Evolutionary conservation across 306 rosid genomes (phyloP).

Genomic region (Rubus parviflorus): DNA sequence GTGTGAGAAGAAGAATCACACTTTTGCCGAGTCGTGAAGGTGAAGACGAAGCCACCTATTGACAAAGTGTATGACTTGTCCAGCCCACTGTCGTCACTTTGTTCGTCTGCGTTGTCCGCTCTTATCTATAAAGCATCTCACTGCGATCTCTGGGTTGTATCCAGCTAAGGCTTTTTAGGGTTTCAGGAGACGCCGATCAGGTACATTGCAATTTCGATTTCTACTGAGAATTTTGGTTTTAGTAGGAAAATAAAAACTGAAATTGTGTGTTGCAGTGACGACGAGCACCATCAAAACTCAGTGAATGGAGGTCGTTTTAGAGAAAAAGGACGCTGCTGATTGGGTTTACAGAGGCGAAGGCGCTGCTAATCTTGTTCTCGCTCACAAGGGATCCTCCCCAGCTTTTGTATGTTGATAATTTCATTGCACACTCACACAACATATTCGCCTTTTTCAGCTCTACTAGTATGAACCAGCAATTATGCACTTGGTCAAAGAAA

Average conservation of each 20-base stretch:
- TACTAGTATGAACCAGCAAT: background rate
- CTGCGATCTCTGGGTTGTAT: background rate
- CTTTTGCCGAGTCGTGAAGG: background rate
- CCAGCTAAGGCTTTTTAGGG: background rate
- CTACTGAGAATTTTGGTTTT: background rate
- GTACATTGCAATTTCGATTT: background rate
- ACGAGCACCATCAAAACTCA: too few species aligned
- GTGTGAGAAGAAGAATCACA: too few species aligned
- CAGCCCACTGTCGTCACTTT: background rate
- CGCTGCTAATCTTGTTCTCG: slow-evolving; percentile 84
- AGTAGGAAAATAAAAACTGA: background rate
- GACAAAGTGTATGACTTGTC: background rate
- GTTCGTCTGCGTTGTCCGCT: background rate
- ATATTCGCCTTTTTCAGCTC: background rate
- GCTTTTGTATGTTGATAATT: slow-evolving; percentile 44
- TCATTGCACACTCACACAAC: background rate
- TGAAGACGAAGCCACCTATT: background rate
- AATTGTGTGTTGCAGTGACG: background rate
- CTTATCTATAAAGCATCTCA: background rate
- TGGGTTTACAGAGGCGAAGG: slow-evolving; percentile 98
- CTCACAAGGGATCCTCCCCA: slow-evolving; percentile 67
- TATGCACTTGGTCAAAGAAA: too few species aligned
- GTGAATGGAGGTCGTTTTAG: slow-evolving; percentile 52
- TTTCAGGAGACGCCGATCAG: background rate
- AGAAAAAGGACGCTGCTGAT: slow-evolving; percentile 51